Evolutionary conservation across 208 protist genomes (phyloP).

Genomic region (Trypanosomatidae sp.): DNA sequence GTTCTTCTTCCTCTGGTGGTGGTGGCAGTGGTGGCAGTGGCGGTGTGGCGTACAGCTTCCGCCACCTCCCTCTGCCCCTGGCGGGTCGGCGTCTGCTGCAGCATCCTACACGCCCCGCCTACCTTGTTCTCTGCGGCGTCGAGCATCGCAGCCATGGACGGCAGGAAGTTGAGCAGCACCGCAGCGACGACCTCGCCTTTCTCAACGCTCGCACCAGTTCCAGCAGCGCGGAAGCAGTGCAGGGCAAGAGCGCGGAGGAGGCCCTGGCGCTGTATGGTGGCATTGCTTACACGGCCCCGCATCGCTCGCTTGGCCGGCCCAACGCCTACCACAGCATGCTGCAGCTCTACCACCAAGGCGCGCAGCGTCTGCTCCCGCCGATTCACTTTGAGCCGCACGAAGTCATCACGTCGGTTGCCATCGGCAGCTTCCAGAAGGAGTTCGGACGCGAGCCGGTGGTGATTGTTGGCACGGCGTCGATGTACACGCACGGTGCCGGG

Average conservation of each 20-base stretch:
- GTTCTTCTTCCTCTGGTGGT: no score
- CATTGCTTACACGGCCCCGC: constrained; percentile 34
- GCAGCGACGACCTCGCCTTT: constrained; percentile 18
- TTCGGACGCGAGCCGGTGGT: constrained; percentile 78
- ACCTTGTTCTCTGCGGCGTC: constrained; percentile 51
- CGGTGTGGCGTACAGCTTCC: constrained; percentile 74
- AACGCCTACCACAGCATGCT: constrained; percentile 72
- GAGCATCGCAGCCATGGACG: constrained; percentile 67
- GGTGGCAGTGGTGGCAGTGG: constrained; percentile 20
- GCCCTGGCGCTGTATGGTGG: constrained; percentile 13
- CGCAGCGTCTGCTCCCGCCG: constrained; percentile 51
- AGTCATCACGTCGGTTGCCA: constrained; percentile 44
- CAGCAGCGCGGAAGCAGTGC: not conserved
- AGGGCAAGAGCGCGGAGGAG: not conserved
- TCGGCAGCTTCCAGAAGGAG: constrained; percentile 72
- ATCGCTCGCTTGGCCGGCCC: constrained; percentile 52
- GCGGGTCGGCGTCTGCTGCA: constrained; percentile 61
- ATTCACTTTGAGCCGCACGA: constrained; percentile 71
- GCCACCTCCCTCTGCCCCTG: constrained; percentile 51
- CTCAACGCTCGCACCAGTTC: constrained; percentile 12
- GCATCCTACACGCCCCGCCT: constrained; percentile 71
- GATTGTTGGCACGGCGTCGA: constrained; percentile 47
- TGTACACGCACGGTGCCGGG: constrained; percentile 77
- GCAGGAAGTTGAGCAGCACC: constrained; percentile 32
- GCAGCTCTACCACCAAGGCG: constrained; percentile 69